A percentile compares a stretch with the other conserved stretches of the same genome.
phyloP scores from a whole-genome alignment of 2,329 filamentous ascomycete species.

The Xylariaceae sp. region DNA sequence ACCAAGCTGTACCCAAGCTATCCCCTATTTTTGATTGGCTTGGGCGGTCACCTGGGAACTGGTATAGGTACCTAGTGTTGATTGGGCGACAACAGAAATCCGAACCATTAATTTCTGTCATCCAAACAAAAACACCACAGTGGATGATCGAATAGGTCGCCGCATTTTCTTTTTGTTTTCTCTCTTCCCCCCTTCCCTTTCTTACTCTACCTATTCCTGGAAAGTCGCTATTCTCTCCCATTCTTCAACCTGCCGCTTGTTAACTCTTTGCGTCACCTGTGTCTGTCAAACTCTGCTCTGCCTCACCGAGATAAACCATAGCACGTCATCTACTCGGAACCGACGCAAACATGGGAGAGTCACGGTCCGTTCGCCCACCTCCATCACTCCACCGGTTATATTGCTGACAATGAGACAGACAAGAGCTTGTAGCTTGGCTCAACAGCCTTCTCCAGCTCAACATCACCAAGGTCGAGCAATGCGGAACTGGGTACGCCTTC shows the following conservation, averaged over 20 bases:
- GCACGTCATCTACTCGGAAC: neutral
- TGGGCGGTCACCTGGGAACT: too few relatives aligned
- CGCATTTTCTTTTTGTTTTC: too few relatives aligned
- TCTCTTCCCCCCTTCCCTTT: neutral
- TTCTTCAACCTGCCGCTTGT: neutral
- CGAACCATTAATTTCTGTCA: neutral
- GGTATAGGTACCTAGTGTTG: too few relatives aligned
- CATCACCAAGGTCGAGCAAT: constrained; percentile 98
- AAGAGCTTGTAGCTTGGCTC: constrained; percentile 93
- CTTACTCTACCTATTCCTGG: neutral
- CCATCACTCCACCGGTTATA: neutral
- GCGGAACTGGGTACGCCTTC: constrained; percentile 80
- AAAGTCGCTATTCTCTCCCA: neutral
- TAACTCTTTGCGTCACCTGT: neutral
- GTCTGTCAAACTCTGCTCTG: neutral
- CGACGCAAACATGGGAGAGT: constrained; percentile 19
- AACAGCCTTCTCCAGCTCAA: constrained; percentile 98
- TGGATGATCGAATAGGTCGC: too few relatives aligned
- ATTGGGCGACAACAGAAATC: neutral
- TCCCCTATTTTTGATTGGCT: too few relatives aligned
- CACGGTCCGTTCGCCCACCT: constrained; percentile 12
- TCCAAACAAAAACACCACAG: neutral
- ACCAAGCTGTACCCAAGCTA: too few relatives aligned
- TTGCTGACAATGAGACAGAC: constrained; percentile 51
- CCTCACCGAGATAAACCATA: neutral